Base-by-base conservation (phyloP, 306 rosid species). In the Sphenostylis stenocarpa region DNA sequence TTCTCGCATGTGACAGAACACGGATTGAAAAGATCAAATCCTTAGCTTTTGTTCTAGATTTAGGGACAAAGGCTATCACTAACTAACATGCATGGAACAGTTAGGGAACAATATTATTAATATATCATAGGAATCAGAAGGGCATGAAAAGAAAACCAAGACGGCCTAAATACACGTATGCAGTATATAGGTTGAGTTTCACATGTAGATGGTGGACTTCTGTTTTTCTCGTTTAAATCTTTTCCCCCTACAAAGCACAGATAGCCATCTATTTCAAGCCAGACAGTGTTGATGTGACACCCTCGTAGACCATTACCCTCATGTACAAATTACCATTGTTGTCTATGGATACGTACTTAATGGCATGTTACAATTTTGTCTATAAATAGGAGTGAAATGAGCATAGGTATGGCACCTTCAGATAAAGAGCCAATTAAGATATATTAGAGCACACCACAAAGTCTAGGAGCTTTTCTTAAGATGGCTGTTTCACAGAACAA, bases 271-370 rank as follows among this genome's bases (percentile, higher is more conserved):
- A 78, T 83, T 68, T 80, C 78, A 77, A 33, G 75, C 83, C 70
- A 72, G 92, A 87, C 86, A 81, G 14, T 33, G 84, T 38, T 76
- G 97, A 91, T 76, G 84, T 72, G 90, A 90, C 43, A 31, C 86
- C 80, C 79, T 75, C 48, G 38, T 49, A 72, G 85, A 84, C 89
- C 82, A 81, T 70, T 41, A 72, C 38, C 87, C 71, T 81, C 76
- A 67, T 82, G 79, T 75, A 62, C 73, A 68, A 70, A 73, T 53
- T 73, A 67, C 85, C 79, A 77, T 66, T 57, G 49, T 60, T 60
- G 24, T 19, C 33, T 21, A n/a, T 19, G 43, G 13, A 63, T 66
- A 26, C 44, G 58, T 44, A 85, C 73, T 66, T 23, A 33, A 58
- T 47, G 26, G 67, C 73, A 78, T 62, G 61, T 47, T 67, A 38